Evolutionary conservation across 2,329 filamentous ascomycete genomes (phyloP), one percentile per base, ranked within the genome.

Genomic region (Alternaria triticina): DNA sequence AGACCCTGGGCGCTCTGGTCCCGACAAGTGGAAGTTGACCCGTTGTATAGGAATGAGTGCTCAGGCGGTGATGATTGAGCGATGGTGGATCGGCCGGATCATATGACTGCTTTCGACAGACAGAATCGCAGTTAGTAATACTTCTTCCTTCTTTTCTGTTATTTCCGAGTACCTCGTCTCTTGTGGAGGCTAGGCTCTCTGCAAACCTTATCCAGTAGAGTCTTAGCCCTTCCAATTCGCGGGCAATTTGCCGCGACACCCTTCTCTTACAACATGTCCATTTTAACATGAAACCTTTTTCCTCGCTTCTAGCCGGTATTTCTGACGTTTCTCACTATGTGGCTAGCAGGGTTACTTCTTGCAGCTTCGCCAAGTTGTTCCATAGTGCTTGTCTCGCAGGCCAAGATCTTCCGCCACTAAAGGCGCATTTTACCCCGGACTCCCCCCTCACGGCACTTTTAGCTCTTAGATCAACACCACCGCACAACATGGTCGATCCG

Each of bases 1-100:
- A 74, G 80, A 62, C 77, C 82, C 6, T 85, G 82, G 82, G 72
- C 70, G 40, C 62, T 83, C 13, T 84, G 82, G 82, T 77, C 75
- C 64, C 75, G 76, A 20, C 82, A 83, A 67, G 80, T 83, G 8
- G 78, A 77, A 57, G 72, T 76, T 20, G 74, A 69, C 57, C 74
- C 74, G 13, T 64, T 83, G 51, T 83, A 84, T 67, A 71, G 66
- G 59, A 83, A 83, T 68, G 75, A 79, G 2, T 80, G 77, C 65
- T 74, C 74, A n/a, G 58, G 45, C 33, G 69, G 73, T 23, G 75
- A 77, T 43, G 74, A 78, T 23, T 74, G 56, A 71, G 45, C 23
- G 75, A 77, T 40, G 73, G 77, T 23, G 72, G 56, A 70, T 25
- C 23, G 33, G 22, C 40, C 51, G 62, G 13, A 11, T n/a, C 6